phyloP scores from a whole-genome alignment of 305 asterid genomes.

The Fraxinus ornus region DNA sequence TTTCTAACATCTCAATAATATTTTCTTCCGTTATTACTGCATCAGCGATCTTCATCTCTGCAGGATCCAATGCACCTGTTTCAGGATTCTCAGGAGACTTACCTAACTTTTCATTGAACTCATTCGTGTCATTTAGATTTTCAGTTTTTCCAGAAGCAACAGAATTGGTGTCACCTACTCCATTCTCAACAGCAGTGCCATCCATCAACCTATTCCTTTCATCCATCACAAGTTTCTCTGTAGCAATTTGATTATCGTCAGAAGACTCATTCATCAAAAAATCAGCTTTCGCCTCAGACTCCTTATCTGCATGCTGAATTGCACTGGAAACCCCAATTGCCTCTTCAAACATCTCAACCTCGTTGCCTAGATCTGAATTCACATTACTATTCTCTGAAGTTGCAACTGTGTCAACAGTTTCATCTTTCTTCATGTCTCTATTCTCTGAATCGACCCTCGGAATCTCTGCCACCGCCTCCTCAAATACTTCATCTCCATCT shows the following conservation, averaged over 20 bases:
- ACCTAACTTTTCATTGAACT: constrained; percentile 27
- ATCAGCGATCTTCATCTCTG: constrained; percentile 28
- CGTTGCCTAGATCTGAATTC: constrained; percentile 30
- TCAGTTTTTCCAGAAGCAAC: constrained; percentile 32
- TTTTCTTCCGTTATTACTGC: constrained; percentile 25
- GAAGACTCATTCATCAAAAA: constrained; percentile 22
- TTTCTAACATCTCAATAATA: constrained; percentile 19
- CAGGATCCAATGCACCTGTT: constrained; percentile 32
- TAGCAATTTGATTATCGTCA: constrained; percentile 29
- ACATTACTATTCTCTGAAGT: constrained; percentile 31
- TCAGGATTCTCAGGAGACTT: constrained; percentile 31
- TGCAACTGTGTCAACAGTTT: constrained; percentile 30
- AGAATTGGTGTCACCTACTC: constrained; percentile 30
- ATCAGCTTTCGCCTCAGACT: constrained; percentile 24
- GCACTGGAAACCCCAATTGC: constrained; percentile 35
- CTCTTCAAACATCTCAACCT: constrained; percentile 34
- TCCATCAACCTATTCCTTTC: constrained; percentile 36
- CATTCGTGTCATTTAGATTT: constrained; percentile 28
- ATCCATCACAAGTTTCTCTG: constrained; percentile 25
- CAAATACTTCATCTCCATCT: constrained; percentile 49
- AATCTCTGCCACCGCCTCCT: constrained; percentile 45
- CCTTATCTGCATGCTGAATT: constrained; percentile 28
- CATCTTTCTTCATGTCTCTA: constrained; percentile 14
- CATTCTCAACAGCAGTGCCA: constrained; percentile 26
- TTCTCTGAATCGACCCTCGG: constrained; percentile 25